phyloP scores from a whole-genome alignment of 305 asterid genomes.

The Vinca major region DNA sequence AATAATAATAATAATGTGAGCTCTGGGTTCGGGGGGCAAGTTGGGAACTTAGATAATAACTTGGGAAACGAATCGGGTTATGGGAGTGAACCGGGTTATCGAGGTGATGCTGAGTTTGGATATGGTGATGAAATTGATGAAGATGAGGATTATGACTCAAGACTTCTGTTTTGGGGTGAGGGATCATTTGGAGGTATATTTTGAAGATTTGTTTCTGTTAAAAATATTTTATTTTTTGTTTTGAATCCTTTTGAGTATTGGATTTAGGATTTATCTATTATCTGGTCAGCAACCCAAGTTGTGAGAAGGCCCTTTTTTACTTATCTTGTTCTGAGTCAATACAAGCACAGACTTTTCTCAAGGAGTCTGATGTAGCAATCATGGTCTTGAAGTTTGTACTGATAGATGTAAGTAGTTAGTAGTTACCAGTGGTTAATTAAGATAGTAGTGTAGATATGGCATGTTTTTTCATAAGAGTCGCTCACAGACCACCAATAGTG shows the following conservation, averaged over 20 bases:
- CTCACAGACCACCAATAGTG: background rate
- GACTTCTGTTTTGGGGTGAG: conserved; percentile 71
- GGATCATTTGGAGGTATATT: conserved; percentile 55
- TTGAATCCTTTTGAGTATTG: too few relatives aligned
- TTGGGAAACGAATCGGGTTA: conserved; percentile 83
- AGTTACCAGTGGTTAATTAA: background rate
- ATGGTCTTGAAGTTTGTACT: background rate
- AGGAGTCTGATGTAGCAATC: background rate
- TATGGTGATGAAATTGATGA: conserved; percentile 69
- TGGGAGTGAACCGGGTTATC: conserved; percentile 88
- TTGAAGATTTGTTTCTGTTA: conserved; percentile 3
- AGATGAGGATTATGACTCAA: conserved; percentile 66
- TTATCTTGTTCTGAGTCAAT: background rate
- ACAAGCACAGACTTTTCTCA: background rate
- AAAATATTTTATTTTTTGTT: background rate
- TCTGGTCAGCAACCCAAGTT: background rate
- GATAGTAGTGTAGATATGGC: background rate
- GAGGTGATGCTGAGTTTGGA: conserved; percentile 85
- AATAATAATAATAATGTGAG: conserved; percentile 36
- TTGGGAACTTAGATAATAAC: conserved; percentile 39
- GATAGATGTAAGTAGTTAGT: background rate
- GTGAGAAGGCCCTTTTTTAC: too few relatives aligned
- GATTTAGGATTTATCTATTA: too few relatives aligned
- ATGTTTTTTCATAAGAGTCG: background rate
- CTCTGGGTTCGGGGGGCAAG: conserved; percentile 33